A percentile compares a stretch with the other conserved stretches of the same genome.
These are phyloP conservation scores for Phytophthora ohioensis DNA, from an alignment of 352 stramenopile species.

Conservation along the genomic window DNA sequence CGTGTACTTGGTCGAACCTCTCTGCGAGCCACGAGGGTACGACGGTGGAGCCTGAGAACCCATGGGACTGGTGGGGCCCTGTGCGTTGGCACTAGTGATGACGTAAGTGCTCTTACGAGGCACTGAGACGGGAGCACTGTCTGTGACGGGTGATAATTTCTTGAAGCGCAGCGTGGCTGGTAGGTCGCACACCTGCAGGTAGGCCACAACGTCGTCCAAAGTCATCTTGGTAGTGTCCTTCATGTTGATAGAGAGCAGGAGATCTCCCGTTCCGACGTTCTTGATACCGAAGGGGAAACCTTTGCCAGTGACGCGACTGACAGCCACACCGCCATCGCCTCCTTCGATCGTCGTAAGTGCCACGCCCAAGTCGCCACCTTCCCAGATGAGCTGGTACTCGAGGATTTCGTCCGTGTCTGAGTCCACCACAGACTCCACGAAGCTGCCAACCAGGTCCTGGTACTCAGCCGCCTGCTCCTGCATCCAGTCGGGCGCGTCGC, in stretches of 20 bases:
- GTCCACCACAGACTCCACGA: constrained; percentile 87
- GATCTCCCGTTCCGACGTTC: constrained; percentile 83
- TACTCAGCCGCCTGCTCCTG: constrained; percentile 89
- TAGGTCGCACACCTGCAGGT: constrained; percentile 85
- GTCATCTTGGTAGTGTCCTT: constrained; percentile 81
- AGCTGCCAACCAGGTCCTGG: constrained; percentile 83
- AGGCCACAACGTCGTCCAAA: constrained; percentile 85
- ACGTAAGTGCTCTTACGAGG: constrained; percentile 73
- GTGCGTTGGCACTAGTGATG: constrained; percentile 60
- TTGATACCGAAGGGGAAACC: constrained; percentile 91
- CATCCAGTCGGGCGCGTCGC: constrained; percentile 66
- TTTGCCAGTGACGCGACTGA: constrained; percentile 87
- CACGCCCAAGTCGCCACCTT: constrained; percentile 85
- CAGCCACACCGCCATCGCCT: constrained; percentile 62
- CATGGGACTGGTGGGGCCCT: constrained; percentile 63
- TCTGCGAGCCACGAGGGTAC: constrained; percentile 32
- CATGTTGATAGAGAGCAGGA: constrained; percentile 87
- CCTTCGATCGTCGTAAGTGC: constrained; percentile 83
- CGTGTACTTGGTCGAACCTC: constrained; percentile 34
- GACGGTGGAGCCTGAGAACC: constrained; percentile 56
- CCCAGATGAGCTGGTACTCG: constrained; percentile 92
- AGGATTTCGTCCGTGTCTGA: constrained; percentile 86
- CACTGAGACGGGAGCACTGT: constrained; percentile 46
- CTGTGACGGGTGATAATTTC: constrained; percentile 73
- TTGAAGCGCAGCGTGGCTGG: constrained; percentile 89